Evolutionary conservation across 164 flowering plant species (phyloP).

Genomic region (Aristolochia californica): DNA sequence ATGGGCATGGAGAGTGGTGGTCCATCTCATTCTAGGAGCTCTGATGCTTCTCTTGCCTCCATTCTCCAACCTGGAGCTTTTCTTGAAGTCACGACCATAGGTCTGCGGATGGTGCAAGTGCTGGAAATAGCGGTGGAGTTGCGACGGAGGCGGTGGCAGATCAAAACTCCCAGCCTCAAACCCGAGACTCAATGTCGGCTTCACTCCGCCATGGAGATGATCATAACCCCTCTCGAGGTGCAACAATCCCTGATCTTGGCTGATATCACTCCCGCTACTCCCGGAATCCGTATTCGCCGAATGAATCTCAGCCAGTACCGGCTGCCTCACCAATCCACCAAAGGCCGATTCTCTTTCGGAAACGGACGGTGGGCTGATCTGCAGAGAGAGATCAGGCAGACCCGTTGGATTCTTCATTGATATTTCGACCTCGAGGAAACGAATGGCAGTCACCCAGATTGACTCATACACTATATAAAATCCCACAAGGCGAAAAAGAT

Average conservation of each 20-base stretch:
- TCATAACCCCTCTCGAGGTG: slow-evolving; percentile 14
- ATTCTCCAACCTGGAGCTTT: slow-evolving; percentile 30
- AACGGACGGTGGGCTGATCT: slow-evolving; percentile 60
- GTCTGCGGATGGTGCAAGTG: slow-evolving; percentile 42
- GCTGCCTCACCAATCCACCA: slow-evolving; percentile 14
- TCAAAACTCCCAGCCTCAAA: slow-evolving; percentile 22
- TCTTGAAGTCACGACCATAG: slow-evolving; percentile 50
- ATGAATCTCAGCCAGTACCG: slow-evolving; percentile 1
- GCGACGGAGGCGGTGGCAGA: slow-evolving; percentile 8
- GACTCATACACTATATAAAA: slow-evolving; percentile 11
- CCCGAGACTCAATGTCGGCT: slow-evolving; percentile 54
- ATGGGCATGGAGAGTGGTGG: slow-evolving; percentile 87
- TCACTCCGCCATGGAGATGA: slow-evolving; percentile 4
- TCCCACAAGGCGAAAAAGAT: background rate
- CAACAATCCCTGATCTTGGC: slow-evolving; percentile 45
- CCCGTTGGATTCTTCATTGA: slow-evolving; percentile 22
- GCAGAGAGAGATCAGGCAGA: slow-evolving; percentile 73
- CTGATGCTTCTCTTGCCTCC: slow-evolving; percentile 55
- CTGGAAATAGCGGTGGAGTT: slow-evolving; percentile 10
- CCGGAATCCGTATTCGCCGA: slow-evolving; percentile 40
- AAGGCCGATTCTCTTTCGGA: slow-evolving; percentile 11
- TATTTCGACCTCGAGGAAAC: slow-evolving; percentile 14
- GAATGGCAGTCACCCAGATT: slow-evolving; percentile 5
- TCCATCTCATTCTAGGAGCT: slow-evolving; percentile 99
- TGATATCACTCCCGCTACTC: slow-evolving; percentile 59